A percentile compares a stretch with the other conserved stretches of the same genome.
Evolutionary conservation across 371 early-diverging fungal species (phyloP).

Genomic region (Blakeslea trispora): DNA sequence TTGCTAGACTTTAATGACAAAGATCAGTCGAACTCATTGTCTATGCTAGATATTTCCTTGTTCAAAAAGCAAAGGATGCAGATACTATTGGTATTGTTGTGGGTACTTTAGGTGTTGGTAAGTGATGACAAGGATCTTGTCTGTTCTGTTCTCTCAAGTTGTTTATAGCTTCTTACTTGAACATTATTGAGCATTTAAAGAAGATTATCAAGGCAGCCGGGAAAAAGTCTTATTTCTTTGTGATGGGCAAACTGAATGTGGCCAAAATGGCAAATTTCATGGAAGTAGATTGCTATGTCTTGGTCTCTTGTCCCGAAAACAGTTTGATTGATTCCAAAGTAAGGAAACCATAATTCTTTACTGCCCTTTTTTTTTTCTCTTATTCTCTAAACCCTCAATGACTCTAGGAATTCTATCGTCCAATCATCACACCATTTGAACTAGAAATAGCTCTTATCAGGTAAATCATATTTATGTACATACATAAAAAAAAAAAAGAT

Average conservation of each 20-base stretch:
- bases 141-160: background rate
- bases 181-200: conserved; percentile 80
- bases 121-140: too few species aligned
- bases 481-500: background rate
- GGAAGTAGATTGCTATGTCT: conserved; percentile 90
- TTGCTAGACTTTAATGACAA: background rate
- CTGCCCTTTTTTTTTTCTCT: too few species aligned
- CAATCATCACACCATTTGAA: conserved; percentile 93
- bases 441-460: conserved; percentile 77
- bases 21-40: background rate
- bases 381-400: too few species aligned
- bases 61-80: conserved; percentile 93
- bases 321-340: conserved; percentile 87
- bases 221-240: conserved; percentile 88
- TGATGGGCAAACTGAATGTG: conserved; percentile 93
- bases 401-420: conserved; percentile 79
- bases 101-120: conserved; percentile 94
- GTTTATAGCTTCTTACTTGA: conserved; percentile 74
- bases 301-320: conserved; percentile 95
- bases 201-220: conserved; percentile 70
- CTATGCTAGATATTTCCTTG: conserved; percentile 64
- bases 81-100: conserved; percentile 92
- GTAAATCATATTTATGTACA: conserved; percentile 26
- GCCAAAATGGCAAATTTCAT: conserved; percentile 95
- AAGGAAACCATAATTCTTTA: too few species aligned